Percentiles rank a stretch among this genome's conserved stretches.
Evolutionary conservation across 2,329 filamentous ascomycete genomes (phyloP).

Genomic region (Fusarium albosuccineum): DNA sequence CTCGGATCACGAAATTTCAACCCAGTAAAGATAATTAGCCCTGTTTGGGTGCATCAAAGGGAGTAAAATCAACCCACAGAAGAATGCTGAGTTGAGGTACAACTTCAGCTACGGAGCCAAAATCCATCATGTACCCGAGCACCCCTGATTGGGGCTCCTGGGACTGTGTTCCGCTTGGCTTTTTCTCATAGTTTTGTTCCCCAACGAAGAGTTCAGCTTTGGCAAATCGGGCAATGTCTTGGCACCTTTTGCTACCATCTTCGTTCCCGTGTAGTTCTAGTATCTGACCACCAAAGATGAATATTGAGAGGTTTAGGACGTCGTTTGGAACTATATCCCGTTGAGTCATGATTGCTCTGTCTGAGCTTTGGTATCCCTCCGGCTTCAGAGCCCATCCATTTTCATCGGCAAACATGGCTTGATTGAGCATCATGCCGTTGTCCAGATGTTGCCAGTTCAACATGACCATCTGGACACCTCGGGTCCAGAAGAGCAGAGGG

Average conservation of each 20-base stretch:
- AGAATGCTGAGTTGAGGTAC: no score
- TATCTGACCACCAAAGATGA: neutral
- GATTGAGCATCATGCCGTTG: slow-evolving; percentile 93
- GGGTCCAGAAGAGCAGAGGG: slow-evolving; percentile 89
- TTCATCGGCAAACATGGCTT: slow-evolving; percentile 93
- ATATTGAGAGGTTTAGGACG: neutral
- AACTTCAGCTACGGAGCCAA: no score
- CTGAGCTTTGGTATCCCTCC: slow-evolving; percentile 64
- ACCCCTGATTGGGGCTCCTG: no score
- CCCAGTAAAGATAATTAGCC: neutral
- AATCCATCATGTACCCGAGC: no score
- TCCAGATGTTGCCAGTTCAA: slow-evolving; percentile 98
- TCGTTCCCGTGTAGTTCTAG: no score
- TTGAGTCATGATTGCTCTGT: neutral
- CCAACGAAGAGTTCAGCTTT: no score
- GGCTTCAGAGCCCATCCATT: slow-evolving; percentile 90
- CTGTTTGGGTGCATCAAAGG: neutral
- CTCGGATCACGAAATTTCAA: neutral
- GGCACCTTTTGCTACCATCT: no score
- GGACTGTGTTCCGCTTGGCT: no score
- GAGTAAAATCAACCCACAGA: neutral
- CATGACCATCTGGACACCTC: slow-evolving; percentile 95
- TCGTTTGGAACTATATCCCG: neutral
- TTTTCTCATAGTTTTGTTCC: no score
- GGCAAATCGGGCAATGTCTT: no score